Evolutionary conservation across 257 asterid species (phyloP).

Genomic region (Primulina huaijiensis): DNA sequence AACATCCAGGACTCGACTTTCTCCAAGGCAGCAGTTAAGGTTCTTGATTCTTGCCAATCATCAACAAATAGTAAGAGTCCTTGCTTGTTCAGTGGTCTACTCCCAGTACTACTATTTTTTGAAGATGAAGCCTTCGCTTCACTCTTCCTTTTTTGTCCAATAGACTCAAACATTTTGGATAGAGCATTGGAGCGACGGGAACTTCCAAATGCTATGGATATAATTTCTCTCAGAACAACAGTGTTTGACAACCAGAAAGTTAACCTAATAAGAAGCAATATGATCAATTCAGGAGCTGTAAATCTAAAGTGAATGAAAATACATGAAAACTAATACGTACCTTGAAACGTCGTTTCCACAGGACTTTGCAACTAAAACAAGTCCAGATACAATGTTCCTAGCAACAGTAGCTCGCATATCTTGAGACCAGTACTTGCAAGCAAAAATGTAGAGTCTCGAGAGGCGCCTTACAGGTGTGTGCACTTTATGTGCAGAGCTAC

Average conservation of each 20-base stretch:
- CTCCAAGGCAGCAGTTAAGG: constrained; percentile 76
- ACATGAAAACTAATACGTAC: constrained; percentile 34
- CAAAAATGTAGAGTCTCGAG: constrained; percentile 74
- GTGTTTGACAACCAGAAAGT: constrained; percentile 89
- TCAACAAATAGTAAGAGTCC: constrained; percentile 58
- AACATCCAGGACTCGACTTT: constrained; percentile 94
- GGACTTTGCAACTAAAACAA: constrained; percentile 79
- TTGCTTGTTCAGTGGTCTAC: constrained; percentile 41
- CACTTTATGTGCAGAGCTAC: constrained; percentile 89
- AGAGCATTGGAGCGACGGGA: constrained; percentile 60
- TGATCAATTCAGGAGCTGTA: constrained; percentile 19
- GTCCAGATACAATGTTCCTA: constrained; percentile 78
- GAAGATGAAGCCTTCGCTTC: constrained; percentile 36
- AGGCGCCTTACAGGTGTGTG: constrained; percentile 96
- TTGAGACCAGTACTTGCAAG: constrained; percentile 80
- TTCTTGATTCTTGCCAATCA: constrained; percentile 93
- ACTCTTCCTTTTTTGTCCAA: constrained; percentile 34
- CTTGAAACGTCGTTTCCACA: constrained; percentile 92
- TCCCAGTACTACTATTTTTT: constrained; percentile 36
- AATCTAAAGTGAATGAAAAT: constrained; percentile 22
- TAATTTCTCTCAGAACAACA: constrained; percentile 78
- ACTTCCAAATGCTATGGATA: constrained; percentile 77
- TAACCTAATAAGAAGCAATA: constrained; percentile 48
- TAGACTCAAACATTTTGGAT: constrained; percentile 39
- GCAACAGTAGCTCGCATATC: constrained; percentile 81